These are phyloP conservation scores for Fusarium chlamydosporum DNA, from an alignment of 2,329 filamentous ascomycete species.

Conservation along the genomic window DNA sequence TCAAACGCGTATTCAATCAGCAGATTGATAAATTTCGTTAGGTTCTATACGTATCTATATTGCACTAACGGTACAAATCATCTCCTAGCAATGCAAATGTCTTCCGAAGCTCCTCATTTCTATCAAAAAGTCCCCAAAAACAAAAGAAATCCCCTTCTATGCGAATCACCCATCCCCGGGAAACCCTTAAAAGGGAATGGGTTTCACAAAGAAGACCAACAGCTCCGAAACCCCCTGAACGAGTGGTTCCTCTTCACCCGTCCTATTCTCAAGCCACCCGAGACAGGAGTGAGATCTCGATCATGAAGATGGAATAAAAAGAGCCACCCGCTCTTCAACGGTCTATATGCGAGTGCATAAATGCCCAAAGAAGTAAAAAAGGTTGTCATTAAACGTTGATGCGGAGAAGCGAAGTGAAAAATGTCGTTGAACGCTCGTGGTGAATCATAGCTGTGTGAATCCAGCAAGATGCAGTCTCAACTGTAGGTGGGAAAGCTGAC, in stretches of 20 bases:
- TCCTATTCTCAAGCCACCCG: too few species aligned
- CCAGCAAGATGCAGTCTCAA: conserved; percentile 3
- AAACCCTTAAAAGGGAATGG: conserved; percentile 13
- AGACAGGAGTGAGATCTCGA: too few species aligned
- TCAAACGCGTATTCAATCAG: conserved; percentile 14
- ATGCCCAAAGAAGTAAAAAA: conserved; percentile 28
- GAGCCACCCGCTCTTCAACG: not conserved
- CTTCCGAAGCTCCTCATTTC: conserved; percentile 26
- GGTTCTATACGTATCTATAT: conserved; percentile 45
- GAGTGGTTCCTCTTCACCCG: too few species aligned
- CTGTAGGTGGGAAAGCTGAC: not conserved
- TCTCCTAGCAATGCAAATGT: conserved; percentile 45
- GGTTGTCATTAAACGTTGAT: conserved; percentile 42
- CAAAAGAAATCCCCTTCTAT: conserved; percentile 37
- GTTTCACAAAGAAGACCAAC: conserved; percentile 20
- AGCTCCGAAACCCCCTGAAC: too few species aligned
- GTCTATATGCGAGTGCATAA: conserved; percentile 37
- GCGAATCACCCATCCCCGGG: conserved; percentile 13
- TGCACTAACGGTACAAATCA: conserved; percentile 45
- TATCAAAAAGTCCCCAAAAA: conserved; percentile 34
- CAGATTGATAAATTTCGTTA: conserved; percentile 42
- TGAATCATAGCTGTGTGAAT: conserved; percentile 22
- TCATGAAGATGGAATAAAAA: too few species aligned
- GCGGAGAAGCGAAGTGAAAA: conserved; percentile 35
- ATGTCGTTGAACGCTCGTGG: conserved; percentile 37